Base-by-base conservation (phyloP, 2,329 filamentous ascomycete species). In the Fusarium albidum region DNA sequence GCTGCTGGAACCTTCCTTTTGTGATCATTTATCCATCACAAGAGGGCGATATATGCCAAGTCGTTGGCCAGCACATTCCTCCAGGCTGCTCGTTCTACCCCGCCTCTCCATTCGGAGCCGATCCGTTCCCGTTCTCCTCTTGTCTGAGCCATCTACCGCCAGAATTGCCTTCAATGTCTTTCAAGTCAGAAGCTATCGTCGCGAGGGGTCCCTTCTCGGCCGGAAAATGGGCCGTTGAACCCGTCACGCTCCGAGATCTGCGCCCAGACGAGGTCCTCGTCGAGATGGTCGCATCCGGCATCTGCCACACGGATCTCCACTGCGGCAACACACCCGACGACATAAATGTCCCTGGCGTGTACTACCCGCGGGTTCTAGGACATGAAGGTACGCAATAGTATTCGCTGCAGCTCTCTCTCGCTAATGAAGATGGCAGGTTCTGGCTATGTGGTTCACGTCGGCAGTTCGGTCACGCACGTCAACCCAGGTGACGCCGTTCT, bases 301-400 rank as follows among this genome's bases (percentile, higher is more conserved):
- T 85, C 42, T 85, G 82, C 55, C 82, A 85, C 52, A 82, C 81
- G 0, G 82, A 85, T 57, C 63, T 82, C 9, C 67, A 78, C 25
- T 75, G 81, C 44, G 79, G 76, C 3, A 71, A 75, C 9, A 69
- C 64, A 0, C 31, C 54, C 6, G 52, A 34, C 17, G 51, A 59
- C 11, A 12, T 48, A 9, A 49, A 45, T 4, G 61, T 65, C 2
- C 58, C 59, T 3, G 50, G 37, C 3, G 58, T 61, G 11, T 59
- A 48, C 15, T 64, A 62, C 28, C 61, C 61, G 3, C 52, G 58
- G 10, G 74, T 84, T 1, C 68, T 82, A 13, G 82, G 82, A 3
- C 82, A 85, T 55, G 82, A 84, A 71, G 81, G 81, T 74, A 51
- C 37, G 26, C 5, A n/a, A 11, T 5, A 5, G 7, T 21, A 11